Evolutionary conservation across 352 stramenopile genomes (phyloP).

Genomic region (Aphanomyces invadans): DNA sequence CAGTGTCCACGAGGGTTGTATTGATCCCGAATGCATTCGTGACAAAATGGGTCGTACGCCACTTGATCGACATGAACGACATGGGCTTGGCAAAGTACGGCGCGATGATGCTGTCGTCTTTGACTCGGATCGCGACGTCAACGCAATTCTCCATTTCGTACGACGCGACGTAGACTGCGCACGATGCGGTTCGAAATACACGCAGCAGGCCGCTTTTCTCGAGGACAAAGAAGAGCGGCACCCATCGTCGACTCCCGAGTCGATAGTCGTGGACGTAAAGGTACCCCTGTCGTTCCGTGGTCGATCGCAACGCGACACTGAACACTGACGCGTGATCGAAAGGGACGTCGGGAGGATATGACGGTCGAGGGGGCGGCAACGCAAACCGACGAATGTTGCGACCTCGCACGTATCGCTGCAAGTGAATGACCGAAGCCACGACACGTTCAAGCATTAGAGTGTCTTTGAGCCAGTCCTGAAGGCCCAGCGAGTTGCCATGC

Average conservation of each 20-base stretch:
- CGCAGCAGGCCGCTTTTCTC: constrained; percentile 4
- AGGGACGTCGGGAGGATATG: not conserved
- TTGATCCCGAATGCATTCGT: not conserved
- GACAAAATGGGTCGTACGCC: not conserved
- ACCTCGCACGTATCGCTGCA: constrained; percentile 14
- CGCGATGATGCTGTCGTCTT: not conserved
- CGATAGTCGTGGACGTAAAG: constrained; percentile 16
- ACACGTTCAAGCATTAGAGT: constrained; percentile 12
- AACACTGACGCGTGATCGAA: too few species aligned
- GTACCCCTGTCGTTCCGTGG: constrained; percentile 3
- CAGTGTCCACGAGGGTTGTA: not conserved
- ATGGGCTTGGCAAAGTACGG: not conserved
- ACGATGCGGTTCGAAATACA: not conserved
- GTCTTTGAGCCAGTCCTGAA: constrained; percentile 21
- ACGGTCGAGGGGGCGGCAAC: not conserved
- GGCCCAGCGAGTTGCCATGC: not conserved
- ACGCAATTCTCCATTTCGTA: constrained; percentile 11
- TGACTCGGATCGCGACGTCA: not conserved
- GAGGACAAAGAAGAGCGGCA: constrained; percentile 9
- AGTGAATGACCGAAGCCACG: not conserved
- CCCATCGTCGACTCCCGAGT: constrained; percentile 12
- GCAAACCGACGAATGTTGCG: constrained; percentile 2
- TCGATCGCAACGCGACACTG: not conserved
- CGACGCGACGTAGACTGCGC: constrained; percentile 1
- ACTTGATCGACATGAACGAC: not conserved